Evolutionary conservation across 345 rosid genomes (phyloP), one percentile per base, ranked within the genome.

Genomic region (Microthlaspi erraticum): DNA sequence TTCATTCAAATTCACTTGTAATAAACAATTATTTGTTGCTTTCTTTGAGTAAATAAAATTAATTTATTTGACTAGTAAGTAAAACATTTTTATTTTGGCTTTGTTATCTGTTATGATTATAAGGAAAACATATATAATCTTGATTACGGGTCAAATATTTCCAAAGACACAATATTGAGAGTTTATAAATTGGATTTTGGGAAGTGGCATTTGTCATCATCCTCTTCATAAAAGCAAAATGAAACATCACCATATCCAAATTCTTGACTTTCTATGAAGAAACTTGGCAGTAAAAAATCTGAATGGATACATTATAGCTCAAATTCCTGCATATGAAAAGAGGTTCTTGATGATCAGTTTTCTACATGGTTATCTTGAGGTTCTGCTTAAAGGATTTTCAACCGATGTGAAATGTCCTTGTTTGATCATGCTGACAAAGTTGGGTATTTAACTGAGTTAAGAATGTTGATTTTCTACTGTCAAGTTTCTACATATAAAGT

Each of bases 311-410:
- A 82, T 88, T 56, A 37, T 86, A 70, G 90, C 95, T 54, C 92
- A 86, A 81, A 90, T 88, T 48, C 92, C 90, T 17, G 84, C 89
- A 12, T 86, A 87, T 0, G 95, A 91, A 23, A 86, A 88, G 77
- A 85, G 85, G 3, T 88, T 86, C 46, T 81, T 86, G 85, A 81
- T 88, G 8, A 83, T 85, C 31, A 82, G 87, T 73, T 85, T 86
- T 69, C 74, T 86, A 66, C 83, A 85, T 19, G 83, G 88, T 48
- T 87, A 85, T 61, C 77, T 86, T 34, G 91, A 84, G 60, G 70
- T 86, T 38, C 42, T 88, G 78, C n/a, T n/a, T n/a, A n/a, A n/a
- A n/a, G 65, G 51, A 7, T 8, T 85, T 32, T 79, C 77, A 67
- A 44, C 57, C 0, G 79, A 81, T 60, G 63, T 45, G 2, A 76